Base-by-base conservation (phyloP, 2,329 filamentous ascomycete genomes). In the Diplodia mutila region DNA sequence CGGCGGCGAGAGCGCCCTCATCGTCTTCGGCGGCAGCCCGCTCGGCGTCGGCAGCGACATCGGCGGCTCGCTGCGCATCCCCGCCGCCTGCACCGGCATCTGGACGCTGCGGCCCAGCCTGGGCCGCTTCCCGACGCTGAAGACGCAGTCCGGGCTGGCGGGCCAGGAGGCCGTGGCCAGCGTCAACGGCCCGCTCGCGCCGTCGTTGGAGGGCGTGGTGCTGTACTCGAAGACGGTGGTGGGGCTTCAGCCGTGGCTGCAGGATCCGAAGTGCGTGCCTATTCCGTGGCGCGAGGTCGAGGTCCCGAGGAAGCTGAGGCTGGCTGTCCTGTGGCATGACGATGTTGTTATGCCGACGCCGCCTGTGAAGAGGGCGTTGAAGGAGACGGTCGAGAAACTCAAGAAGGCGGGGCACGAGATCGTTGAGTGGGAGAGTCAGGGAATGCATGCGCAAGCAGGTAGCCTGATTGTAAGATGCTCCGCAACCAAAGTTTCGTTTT, bases 31-130 rank as follows among this genome's bases (percentile, higher is more conserved):
- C 11, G 90, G 89, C 18, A 87, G 85, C 68, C 82, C 84, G 0
- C 69, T 90, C 0, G 90, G 90, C 11, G 80, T 90, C 0, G 89
- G 88, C 1, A 88, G 88, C 0, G 89, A 91, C 69, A 90, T 91
- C 65, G 84, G 83, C 0, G 87, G 87, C 16, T 86, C 84, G 12
- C 73, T 89, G 0, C 82, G 87, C 16, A 85, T 84, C 32, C 83
- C 83, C 16, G 86, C 86, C 25, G 85, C 85, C 1, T 87, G 84
- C 68, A 86, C 85, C 1, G 86, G 86, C 3, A 83, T 87, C 67
- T 88, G 85, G 71, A 85, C 85, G 3, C 78, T 89, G 16, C 81
- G 84, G 1, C 85, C 86, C 0, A 88, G 86, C 0, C 82, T 83
- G 66, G 87, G 87, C 11, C 82, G 88, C 9, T 89, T 89, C 71